Conservation (phyloP, 495 filamentous ascomycete species). For the Xylaria bambusicola region DNA sequence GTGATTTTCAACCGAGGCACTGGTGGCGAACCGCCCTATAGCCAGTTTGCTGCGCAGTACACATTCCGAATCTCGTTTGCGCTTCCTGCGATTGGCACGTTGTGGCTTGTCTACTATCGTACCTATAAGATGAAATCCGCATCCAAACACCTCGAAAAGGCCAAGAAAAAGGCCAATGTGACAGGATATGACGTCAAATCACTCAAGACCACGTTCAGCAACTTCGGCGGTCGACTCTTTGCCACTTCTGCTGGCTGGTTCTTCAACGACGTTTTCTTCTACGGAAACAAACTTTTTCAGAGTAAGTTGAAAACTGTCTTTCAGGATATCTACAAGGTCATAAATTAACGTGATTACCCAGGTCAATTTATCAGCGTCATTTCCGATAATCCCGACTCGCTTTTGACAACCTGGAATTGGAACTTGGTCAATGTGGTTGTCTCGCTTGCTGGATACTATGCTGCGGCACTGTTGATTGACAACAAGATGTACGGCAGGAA, state of each 20-base stretch:
- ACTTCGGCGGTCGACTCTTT: conserved; percentile 82
- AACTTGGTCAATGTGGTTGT: conserved; percentile 84
- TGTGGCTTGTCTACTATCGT: conserved; percentile 93
- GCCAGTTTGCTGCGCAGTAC: conserved; percentile 70
- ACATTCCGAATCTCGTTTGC: conserved; percentile 84
- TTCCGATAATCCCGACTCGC: conserved; percentile 54
- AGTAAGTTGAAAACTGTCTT: conserved; percentile 29
- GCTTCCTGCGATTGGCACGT: conserved; percentile 79
- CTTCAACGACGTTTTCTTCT: conserved; percentile 94
- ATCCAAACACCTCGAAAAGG: conserved; percentile 67
- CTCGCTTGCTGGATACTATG: conserved; percentile 80
- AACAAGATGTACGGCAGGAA: conserved; percentile 92
- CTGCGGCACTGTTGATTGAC: conserved; percentile 76
- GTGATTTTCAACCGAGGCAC: conserved; percentile 76
- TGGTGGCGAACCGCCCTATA: conserved; percentile 70
- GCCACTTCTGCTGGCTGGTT: conserved; percentile 86
- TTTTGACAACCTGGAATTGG: conserved; percentile 87
- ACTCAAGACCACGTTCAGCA: conserved; percentile 68
- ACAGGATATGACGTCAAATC: conserved; percentile 88
- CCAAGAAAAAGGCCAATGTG: conserved; percentile 81
- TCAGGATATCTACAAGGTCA: background rate
- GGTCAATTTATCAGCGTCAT: conserved; percentile 78
- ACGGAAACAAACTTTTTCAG: conserved; percentile 97
- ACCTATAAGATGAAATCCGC: conserved; percentile 80
- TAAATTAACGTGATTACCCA: conserved; percentile 19